Base-by-base conservation (phyloP, 805 yeast genomes). In the Torulaspora delbrueckii region DNA sequence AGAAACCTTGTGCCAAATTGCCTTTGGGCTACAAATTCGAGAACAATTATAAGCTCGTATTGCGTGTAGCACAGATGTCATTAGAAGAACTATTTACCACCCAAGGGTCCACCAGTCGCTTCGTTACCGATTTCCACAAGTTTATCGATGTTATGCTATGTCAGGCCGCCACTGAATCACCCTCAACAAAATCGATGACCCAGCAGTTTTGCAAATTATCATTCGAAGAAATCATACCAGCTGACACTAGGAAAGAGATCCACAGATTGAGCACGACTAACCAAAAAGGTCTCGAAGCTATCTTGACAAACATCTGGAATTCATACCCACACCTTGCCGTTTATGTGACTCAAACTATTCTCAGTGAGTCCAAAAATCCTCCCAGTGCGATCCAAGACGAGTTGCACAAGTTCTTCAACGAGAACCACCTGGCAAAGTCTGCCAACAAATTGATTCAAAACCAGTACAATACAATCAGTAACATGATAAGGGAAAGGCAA, bases 381-480 rank as follows among this genome's bases (percentile, higher is more conserved):
- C 40, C 51, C 16, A 32, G 28, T 31, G 28, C 27, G 25, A 32
- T 51, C 6, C 46, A 48, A 39, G 54, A 55, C 14, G 48, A 54
- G 45, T 22, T 63, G 4, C 43, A 48, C 35, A 51, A 55, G 32
- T 63, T 61, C 41, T 57, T 51, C 26, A 45, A 56, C 2, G 58
- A 59, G 6, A 51, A 56, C 19, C 41, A 51, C 4, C 40, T 62
- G 22, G 34, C 40, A 13, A 48, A 50, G 10, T 47, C 64, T 7
- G 33, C 28, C 3, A 53, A 59, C 37, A 42, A 39, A 26, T 50
- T 43, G 19, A 46, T 61, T 8, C 49, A 41, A 19, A 43, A 53
- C 45, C 57, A 58, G 71, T 47, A 74, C 68, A 57, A 65, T 55
- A 31, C 58, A 53, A 40, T 76, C 10, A 66, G 62, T 14, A 62